These are phyloP conservation scores for Hypomyces perniciosus DNA, from an alignment of 2,329 filamentous ascomycete genomes.

Conservation along the genomic window DNA sequence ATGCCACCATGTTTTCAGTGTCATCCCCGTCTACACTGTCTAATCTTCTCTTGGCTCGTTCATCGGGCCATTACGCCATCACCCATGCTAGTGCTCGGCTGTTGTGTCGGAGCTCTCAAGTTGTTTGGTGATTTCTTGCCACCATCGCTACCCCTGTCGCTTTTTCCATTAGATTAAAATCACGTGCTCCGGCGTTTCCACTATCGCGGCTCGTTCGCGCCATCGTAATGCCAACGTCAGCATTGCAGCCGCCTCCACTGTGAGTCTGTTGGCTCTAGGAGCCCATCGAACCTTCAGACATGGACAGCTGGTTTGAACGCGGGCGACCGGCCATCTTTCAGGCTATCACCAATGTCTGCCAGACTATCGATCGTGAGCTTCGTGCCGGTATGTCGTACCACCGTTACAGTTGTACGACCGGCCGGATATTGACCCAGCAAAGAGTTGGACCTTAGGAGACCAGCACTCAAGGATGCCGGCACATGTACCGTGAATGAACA, in stretches of 20 bases:
- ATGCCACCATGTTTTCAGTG: too few species aligned
- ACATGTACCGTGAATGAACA: conserved; percentile 1
- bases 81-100: too few species aligned
- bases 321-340: conserved; percentile 36
- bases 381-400: conserved; percentile 26
- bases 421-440: not conserved
- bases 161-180: not conserved
- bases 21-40: too few species aligned
- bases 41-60: too few species aligned
- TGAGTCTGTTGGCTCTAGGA: not conserved
- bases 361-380: conserved; percentile 34
- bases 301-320: conserved; percentile 35
- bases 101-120: too few species aligned
- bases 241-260: not conserved
- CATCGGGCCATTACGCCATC: too few species aligned
- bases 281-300: conserved; percentile 14
- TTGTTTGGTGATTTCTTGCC: too few species aligned
- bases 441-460: conserved; percentile 7
- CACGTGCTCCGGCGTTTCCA: conserved; percentile 9
- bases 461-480: not conserved
- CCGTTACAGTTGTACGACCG: conserved; percentile 7
- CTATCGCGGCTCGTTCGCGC: not conserved
- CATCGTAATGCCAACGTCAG: not conserved
- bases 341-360: conserved; percentile 34
- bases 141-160: too few species aligned